Conservation (phyloP, 192 early-diverging fungal genomes). For the Mortierella antarctica region DNA sequence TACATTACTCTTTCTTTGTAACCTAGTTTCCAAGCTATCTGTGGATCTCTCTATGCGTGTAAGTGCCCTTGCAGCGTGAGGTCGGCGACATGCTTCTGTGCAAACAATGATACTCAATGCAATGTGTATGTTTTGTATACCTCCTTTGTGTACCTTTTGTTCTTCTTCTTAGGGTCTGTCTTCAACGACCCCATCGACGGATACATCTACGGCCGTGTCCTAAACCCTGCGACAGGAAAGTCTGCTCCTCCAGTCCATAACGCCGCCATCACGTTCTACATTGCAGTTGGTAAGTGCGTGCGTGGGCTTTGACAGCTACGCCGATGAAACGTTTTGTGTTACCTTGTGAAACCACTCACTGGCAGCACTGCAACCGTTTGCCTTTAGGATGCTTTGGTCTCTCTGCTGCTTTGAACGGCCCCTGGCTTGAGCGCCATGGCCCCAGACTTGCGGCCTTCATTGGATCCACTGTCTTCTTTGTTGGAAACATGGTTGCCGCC, state of each 20-base stretch:
- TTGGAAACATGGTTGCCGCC: conserved; percentile 65
- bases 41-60: conserved; percentile 70
- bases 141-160: not conserved
- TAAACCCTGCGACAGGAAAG: conserved; percentile 18
- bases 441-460: conserved; percentile 59
- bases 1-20: not conserved
- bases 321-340: too few species aligned
- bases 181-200: conserved; percentile 67
- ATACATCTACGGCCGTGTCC: conserved; percentile 52
- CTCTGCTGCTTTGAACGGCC: conserved; percentile 64
- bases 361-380: too few species aligned
- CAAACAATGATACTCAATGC: not conserved
- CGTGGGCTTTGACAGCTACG: too few species aligned
- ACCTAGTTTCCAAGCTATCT: conserved; percentile 61
- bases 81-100: not conserved
- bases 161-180: conserved; percentile 67
- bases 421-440: conserved; percentile 66
- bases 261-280: conserved; percentile 68
- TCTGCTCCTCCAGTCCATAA: conserved; percentile 49
- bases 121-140: not conserved
- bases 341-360: not conserved
- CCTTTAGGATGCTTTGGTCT: conserved; percentile 56
- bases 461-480: conserved; percentile 59
- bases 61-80: not conserved
- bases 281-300: conserved; percentile 55